These are phyloP conservation scores for Leptosphaerulina australis DNA, from an alignment of 2,329 filamentous ascomycete genomes.

Conservation along the genomic window DNA sequence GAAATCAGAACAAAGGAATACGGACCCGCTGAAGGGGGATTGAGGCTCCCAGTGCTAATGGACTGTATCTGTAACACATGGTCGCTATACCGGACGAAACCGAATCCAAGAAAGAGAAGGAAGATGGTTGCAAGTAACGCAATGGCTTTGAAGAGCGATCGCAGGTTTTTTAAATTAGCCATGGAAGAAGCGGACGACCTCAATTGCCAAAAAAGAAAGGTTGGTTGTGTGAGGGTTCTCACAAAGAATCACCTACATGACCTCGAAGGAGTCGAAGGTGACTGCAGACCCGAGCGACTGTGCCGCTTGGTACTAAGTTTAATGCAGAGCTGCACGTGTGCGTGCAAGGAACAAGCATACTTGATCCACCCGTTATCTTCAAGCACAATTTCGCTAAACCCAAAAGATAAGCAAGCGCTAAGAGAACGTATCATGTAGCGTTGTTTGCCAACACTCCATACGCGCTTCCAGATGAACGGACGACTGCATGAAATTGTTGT, in stretches of 20 bases:
- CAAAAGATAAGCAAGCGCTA: conserved; percentile 7
- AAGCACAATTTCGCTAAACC: conserved; percentile 9
- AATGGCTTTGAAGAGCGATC: conserved; percentile 21
- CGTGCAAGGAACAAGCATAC: conserved; percentile 6
- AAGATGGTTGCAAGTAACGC: conserved; percentile 18
- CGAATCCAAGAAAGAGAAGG: conserved; percentile 19
- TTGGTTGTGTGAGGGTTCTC: conserved; percentile 1
- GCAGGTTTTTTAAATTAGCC: conserved; percentile 18
- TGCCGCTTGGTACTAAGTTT: conserved; percentile 4
- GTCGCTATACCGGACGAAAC: conserved; percentile 18
- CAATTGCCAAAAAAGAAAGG: neutral
- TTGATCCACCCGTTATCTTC: conserved; percentile 8
- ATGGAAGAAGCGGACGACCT: conserved; percentile 7
- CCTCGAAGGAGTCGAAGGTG: conserved; percentile 5
- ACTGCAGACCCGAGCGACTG: conserved; percentile 2
- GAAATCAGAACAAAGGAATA: conserved; percentile 1
- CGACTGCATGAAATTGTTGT: neutral
- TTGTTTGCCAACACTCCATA: neutral
- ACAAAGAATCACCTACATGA: neutral
- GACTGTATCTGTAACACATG: conserved; percentile 5
- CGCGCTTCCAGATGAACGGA: neutral
- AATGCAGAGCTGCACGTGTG: conserved; percentile 2
- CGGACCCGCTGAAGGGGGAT: conserved; percentile 3
- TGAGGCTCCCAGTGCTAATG: conserved; percentile 5
- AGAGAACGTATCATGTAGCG: conserved; percentile 2